A percentile compares a stretch with the other conserved stretches of the same genome.
Evolutionary conservation across 768 basidiomycete genomes (phyloP).

Genomic region (Termitomyces sp.): DNA sequence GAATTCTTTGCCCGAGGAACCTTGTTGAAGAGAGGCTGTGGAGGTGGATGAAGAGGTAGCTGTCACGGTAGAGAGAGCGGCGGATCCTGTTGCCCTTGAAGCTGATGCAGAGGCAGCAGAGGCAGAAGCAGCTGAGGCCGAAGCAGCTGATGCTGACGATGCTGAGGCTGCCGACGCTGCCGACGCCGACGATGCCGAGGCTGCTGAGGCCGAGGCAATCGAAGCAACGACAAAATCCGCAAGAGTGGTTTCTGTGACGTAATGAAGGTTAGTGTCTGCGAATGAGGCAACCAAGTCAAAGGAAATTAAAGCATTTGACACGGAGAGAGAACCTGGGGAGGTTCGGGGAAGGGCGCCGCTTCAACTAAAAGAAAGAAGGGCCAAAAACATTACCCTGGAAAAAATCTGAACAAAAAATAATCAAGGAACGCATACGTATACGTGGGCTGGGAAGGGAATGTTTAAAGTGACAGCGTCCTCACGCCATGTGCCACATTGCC

Average conservation of each 20-base stretch:
- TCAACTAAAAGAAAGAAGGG: neutral
- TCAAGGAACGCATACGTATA: neutral
- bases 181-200: constrained; percentile 43
- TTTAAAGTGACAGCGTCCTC: neutral
- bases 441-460: neutral
- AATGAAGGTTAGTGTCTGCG: neutral
- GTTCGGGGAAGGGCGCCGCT: neutral
- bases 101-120: constrained; percentile 20
- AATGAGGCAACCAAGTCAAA: neutral
- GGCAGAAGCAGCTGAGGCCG: too few relatives aligned
- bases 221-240: constrained; percentile 66
- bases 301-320: neutral
- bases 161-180: constrained; percentile 40
- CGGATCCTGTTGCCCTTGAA: constrained; percentile 24
- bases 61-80: neutral
- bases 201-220: constrained; percentile 37
- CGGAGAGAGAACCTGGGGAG: neutral
- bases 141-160: constrained; percentile 12
- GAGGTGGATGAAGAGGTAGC: constrained; percentile 16
- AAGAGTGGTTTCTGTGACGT: constrained; percentile 65
- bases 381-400: neutral
- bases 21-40: constrained; percentile 48
- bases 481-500: neutral
- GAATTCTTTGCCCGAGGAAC: constrained; percentile 42
- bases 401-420: neutral